Evolutionary conservation across 1,284 basidiomycete genomes (phyloP).

Genomic region (Trichosporon asahii): DNA sequence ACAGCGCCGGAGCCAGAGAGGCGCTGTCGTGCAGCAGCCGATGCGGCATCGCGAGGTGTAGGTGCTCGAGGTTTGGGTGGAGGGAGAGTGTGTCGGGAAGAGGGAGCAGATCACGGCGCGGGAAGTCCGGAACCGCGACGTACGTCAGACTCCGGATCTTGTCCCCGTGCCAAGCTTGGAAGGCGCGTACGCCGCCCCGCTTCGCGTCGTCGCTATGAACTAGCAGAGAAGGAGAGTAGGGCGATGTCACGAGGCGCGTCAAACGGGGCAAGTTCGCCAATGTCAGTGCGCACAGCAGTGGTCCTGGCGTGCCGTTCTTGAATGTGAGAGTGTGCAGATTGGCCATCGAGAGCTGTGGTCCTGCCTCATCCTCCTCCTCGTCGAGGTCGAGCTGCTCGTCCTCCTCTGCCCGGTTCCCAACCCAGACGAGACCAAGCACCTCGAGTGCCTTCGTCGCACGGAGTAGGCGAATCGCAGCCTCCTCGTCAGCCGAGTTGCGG

Average conservation of each 20-base stretch:
- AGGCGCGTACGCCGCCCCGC: conserved; percentile 56
- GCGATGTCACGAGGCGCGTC: conserved; percentile 65
- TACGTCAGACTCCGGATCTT: conserved; percentile 64
- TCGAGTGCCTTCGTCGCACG: conserved; percentile 61
- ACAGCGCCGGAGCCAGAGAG: conserved; percentile 14
- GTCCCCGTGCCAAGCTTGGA: conserved; percentile 64
- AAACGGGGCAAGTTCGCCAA: conserved; percentile 63
- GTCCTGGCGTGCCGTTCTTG: conserved; percentile 64
- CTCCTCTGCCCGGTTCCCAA: conserved; percentile 47
- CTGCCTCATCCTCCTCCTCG: conserved; percentile 4
- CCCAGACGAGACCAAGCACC: conserved; percentile 62
- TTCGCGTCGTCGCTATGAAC: conserved; percentile 19
- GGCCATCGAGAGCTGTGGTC: conserved; percentile 50
- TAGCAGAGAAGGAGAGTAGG: conserved; percentile 9
- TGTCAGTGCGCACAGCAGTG: conserved; percentile 62
- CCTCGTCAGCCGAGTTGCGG: conserved; percentile 38
- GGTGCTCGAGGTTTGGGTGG: conserved; percentile 45
- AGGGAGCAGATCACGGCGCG: conserved; percentile 64
- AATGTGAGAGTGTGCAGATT: conserved; percentile 64
- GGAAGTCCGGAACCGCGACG: conserved; percentile 59
- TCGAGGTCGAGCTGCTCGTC: background rate
- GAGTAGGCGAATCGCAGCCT: conserved; percentile 56
- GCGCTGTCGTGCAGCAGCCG: conserved; percentile 31
- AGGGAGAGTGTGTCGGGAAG: conserved; percentile 48
- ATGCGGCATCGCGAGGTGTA: conserved; percentile 38